Conservation (phyloP, 345 rosid genomes). For the Reutealis trisperma region DNA sequence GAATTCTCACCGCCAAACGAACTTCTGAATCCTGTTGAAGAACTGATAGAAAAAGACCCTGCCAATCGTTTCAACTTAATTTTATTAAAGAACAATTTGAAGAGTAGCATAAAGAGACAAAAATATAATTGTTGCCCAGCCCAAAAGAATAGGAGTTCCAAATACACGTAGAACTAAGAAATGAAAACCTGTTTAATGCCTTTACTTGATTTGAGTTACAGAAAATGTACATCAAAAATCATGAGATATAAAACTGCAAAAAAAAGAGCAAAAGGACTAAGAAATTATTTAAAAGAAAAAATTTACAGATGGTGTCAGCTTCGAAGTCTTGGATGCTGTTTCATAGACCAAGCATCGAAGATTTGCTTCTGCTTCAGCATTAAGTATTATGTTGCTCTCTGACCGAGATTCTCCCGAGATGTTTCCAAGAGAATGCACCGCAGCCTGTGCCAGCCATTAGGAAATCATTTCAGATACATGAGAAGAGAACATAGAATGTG, state of each 20-base stretch:
- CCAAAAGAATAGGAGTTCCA: neutral
- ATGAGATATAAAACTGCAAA: neutral
- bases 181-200: neutral
- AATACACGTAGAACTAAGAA: neutral
- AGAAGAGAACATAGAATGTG: neutral
- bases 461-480: slow-evolving; percentile 15
- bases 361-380: slow-evolving; percentile 71
- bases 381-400: slow-evolving; percentile 47
- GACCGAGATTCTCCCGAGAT: slow-evolving; percentile 70
- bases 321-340: slow-evolving; percentile 71
- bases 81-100: slow-evolving; percentile 1
- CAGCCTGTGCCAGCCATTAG: slow-evolving; percentile 58
- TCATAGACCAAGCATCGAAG: slow-evolving; percentile 68
- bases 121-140: neutral
- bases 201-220: neutral
- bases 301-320: slow-evolving; percentile 80
- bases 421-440: slow-evolving; percentile 76
- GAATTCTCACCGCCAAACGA: slow-evolving; percentile 65
- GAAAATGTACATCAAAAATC: neutral
- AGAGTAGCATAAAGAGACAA: neutral
- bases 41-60: slow-evolving; percentile 76
- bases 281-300: neutral
- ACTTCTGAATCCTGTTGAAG: slow-evolving; percentile 80
- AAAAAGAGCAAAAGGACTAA: neutral
- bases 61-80: slow-evolving; percentile 29